Evolutionary conservation across 2,329 filamentous ascomycete genomes (phyloP).

Genomic region (Penicillium sp.): DNA sequence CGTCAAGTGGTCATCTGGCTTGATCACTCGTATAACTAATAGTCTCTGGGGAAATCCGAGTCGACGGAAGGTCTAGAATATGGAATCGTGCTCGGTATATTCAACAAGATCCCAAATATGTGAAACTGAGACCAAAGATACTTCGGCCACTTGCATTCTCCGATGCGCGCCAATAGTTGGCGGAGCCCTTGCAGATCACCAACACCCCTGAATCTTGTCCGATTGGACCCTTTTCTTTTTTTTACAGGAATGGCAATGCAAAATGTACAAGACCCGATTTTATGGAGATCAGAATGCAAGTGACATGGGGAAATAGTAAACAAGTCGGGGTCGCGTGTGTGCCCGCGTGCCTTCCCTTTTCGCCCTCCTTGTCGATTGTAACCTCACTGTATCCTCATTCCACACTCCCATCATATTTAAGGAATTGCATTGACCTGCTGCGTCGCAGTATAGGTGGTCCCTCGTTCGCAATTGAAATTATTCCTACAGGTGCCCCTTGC

Average conservation of each 20-base stretch:
- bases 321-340: constrained; percentile 5
- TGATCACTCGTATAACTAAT: background rate
- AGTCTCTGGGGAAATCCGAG: background rate
- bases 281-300: constrained; percentile 2
- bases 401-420: constrained; percentile 14
- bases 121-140: background rate
- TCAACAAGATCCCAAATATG: background rate
- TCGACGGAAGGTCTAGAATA: background rate
- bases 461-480: constrained; percentile 18
- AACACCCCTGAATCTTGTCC: constrained; percentile 4
- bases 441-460: constrained; percentile 12
- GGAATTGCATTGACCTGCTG: constrained; percentile 22
- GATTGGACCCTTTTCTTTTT: background rate
- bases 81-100: background rate
- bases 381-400: constrained; percentile 10
- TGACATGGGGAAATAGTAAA: background rate
- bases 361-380: constrained; percentile 7
- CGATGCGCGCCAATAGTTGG: constrained; percentile 10
- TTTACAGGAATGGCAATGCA: background rate
- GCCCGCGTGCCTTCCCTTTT: constrained; percentile 8
- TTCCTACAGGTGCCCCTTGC: background rate
- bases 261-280: background rate
- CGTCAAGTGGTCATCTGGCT: constrained; percentile 6
- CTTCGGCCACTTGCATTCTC: constrained; percentile 7
- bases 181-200: constrained; percentile 14